phyloP scores from a whole-genome alignment of 768 basidiomycete genomes.

The Russula olivacea region DNA sequence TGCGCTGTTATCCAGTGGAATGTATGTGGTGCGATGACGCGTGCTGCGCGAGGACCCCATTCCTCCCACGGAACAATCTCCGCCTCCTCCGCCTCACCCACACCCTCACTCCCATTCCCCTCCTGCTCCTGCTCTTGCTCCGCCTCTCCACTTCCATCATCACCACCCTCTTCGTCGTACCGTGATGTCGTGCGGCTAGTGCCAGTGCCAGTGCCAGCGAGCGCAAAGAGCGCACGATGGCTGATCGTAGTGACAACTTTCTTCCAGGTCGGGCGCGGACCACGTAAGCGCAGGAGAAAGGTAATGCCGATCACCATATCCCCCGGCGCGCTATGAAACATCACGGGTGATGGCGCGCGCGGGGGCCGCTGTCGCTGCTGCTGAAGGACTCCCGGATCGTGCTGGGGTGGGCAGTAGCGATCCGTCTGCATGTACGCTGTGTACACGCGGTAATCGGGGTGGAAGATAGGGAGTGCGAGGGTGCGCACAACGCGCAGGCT shows the following conservation, averaged over 20 bases:
- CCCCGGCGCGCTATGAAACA: constrained; percentile 18
- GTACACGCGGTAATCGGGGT: constrained; percentile 4
- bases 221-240: constrained; percentile 7
- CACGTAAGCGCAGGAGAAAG: constrained; percentile 12
- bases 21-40: constrained; percentile 5
- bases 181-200: not conserved
- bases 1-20: constrained; percentile 22
- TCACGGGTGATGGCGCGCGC: not conserved
- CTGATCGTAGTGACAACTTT: constrained; percentile 16
- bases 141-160: no score
- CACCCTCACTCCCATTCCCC: no score
- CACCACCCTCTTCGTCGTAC: not conserved
- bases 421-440: constrained; percentile 22
- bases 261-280: not conserved
- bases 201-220: not conserved
- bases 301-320: constrained; percentile 19
- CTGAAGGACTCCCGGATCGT: not conserved
- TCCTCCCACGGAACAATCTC: constrained; percentile 4
- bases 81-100: no score
- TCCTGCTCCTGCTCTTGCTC: not conserved
- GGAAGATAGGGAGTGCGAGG: constrained; percentile 11
- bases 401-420: not conserved
- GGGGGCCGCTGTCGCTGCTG: not conserved
- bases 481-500: constrained; percentile 9
- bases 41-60: constrained; percentile 12